These are phyloP conservation scores for Aspergillus pseudonomiae DNA, from an alignment of 2,329 filamentous ascomycete species.

Conservation along the genomic window DNA sequence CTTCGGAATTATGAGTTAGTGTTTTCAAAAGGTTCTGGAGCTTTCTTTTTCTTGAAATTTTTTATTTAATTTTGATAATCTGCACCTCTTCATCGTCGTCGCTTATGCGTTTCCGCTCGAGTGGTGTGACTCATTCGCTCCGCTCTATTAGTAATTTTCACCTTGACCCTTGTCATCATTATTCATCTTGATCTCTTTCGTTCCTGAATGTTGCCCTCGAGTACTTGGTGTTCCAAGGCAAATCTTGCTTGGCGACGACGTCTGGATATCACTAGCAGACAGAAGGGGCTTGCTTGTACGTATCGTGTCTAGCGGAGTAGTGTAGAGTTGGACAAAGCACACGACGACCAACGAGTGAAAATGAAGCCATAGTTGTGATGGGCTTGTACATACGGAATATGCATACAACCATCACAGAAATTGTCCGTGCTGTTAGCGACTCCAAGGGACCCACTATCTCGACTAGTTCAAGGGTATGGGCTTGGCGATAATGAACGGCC, in stretches of 20 bases:
- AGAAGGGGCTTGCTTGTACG: background rate
- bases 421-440: background rate
- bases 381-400: background rate
- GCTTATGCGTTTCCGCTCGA: conserved; percentile 1
- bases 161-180: background rate
- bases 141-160: background rate
- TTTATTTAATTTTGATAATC: background rate
- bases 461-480: background rate
- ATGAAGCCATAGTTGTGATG: background rate
- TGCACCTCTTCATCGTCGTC: background rate
- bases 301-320: too few species aligned
- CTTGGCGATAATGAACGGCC: conserved; percentile 2
- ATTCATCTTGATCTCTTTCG: background rate
- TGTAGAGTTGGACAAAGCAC: background rate
- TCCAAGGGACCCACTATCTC: background rate
- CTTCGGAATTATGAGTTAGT: background rate
- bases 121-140: conserved; percentile 3
- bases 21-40: background rate
- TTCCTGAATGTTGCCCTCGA: background rate
- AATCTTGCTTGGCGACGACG: background rate
- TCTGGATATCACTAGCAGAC: background rate
- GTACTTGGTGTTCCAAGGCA: background rate
- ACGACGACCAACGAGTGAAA: background rate
- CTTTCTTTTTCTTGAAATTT: background rate
- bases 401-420: background rate